Evolutionary conservation across 495 filamentous ascomycete species (phyloP).

Genomic region (Hypoxylon fragiforme): DNA sequence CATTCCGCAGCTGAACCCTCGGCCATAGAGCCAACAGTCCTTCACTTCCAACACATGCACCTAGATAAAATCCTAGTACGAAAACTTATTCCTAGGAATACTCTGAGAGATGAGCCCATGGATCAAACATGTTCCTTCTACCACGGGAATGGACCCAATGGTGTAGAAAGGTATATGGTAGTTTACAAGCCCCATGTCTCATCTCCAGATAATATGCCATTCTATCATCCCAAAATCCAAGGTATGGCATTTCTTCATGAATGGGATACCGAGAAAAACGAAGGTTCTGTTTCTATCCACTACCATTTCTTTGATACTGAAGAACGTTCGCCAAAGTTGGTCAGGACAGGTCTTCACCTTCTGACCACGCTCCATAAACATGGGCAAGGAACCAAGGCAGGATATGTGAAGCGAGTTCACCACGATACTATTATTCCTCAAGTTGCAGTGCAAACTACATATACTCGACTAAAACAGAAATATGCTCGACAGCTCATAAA

Average conservation of each 20-base stretch:
- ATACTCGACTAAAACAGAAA: constrained; percentile 73
- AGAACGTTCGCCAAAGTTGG: constrained; percentile 55
- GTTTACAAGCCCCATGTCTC: constrained; percentile 76
- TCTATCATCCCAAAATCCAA: constrained; percentile 79
- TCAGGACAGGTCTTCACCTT: constrained; percentile 71
- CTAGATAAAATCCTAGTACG: constrained; percentile 67
- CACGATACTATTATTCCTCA: constrained; percentile 78
- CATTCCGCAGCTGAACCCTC: constrained; percentile 14
- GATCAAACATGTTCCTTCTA: constrained; percentile 82
- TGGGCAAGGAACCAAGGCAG: constrained; percentile 61
- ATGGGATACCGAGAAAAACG: constrained; percentile 44
- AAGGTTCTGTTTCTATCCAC: constrained; percentile 65
- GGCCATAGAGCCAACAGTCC: constrained; percentile 40
- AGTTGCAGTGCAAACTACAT: constrained; percentile 75
- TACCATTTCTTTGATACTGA: constrained; percentile 62
- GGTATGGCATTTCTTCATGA: constrained; percentile 75
- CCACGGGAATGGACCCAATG: constrained; percentile 27
- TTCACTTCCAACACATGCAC: constrained; percentile 55
- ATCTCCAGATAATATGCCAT: constrained; percentile 67
- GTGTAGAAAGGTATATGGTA: constrained; percentile 57
- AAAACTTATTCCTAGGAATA: constrained; percentile 79
- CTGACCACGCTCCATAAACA: constrained; percentile 76
- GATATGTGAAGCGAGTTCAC: constrained; percentile 73
- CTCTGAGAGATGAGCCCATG: constrained; percentile 68
- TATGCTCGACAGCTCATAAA: constrained; percentile 70